phyloP scores from a whole-genome alignment of 192 early-diverging fungal genomes.

The Coemansia sp. region DNA sequence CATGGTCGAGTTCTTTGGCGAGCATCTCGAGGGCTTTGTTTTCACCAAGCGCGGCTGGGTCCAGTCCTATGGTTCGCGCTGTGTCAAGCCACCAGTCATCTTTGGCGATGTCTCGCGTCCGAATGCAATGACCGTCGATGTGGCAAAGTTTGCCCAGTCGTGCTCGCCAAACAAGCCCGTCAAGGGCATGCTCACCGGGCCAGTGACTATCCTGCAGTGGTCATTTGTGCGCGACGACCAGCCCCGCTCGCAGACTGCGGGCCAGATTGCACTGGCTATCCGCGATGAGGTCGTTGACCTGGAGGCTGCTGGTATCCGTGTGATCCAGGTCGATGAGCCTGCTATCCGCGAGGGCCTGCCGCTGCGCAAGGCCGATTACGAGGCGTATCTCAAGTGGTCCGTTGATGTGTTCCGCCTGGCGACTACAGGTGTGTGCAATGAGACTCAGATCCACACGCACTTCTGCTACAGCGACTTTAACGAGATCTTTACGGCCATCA shows the following conservation, averaged over 20 bases:
- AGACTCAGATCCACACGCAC: constrained; percentile 96
- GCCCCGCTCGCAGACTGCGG: constrained; percentile 75
- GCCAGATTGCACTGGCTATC: constrained; percentile 91
- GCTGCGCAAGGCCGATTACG: constrained; percentile 82
- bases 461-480: constrained; percentile 99
- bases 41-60: constrained; percentile 98
- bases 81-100: constrained; percentile 96
- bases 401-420: constrained; percentile 90
- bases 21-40: constrained; percentile 88
- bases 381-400: constrained; percentile 92
- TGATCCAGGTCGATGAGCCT: constrained; percentile 98
- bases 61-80: constrained; percentile 93
- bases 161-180: constrained; percentile 80
- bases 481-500: constrained; percentile 95
- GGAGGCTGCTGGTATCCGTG: constrained; percentile 86
- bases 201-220: constrained; percentile 97
- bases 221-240: constrained; percentile 99
- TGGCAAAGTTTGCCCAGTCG: constrained; percentile 82
- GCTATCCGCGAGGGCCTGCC: constrained; percentile 99
- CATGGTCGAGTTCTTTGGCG: constrained; percentile 98
- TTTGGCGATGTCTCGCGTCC: constrained; percentile 94
- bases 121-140: constrained; percentile 87
- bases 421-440: constrained; percentile 78
- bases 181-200: constrained; percentile 99
- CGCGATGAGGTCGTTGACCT: constrained; percentile 95